These are phyloP conservation scores for Furcasterigmium sp. DNA, from an alignment of 2,329 filamentous ascomycete species.

Conservation along the genomic window DNA sequence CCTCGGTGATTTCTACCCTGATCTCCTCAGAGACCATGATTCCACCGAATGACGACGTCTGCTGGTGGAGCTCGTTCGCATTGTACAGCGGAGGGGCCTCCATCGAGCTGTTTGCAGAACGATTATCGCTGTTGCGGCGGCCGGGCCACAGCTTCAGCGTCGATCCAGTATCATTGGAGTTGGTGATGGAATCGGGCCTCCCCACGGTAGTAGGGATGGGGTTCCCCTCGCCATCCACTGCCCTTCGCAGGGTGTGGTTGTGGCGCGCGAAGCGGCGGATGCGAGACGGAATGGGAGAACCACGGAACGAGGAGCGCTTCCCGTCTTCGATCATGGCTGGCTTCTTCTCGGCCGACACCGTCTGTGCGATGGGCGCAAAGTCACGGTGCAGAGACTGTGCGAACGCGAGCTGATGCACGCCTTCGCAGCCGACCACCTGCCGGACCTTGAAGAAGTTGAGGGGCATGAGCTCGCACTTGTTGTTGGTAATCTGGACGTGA, in stretches of 20 bases:
- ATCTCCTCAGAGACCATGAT: slow-evolving; percentile 61
- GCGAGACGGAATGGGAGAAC: slow-evolving; percentile 5
- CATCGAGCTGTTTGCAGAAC: slow-evolving; percentile 8
- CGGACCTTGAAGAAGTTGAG: slow-evolving; percentile 61
- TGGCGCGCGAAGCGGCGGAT: slow-evolving; percentile 4
- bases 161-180: slow-evolving; percentile 22
- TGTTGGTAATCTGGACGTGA: slow-evolving; percentile 44
- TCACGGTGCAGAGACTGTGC: slow-evolving; percentile 56
- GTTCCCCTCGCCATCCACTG: slow-evolving; percentile 22
- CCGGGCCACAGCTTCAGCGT: slow-evolving; percentile 26
- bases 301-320: slow-evolving; percentile 3
- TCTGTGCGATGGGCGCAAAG: slow-evolving; percentile 43
- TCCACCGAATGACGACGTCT: slow-evolving; percentile 35
- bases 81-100: slow-evolving; percentile 10
- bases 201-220: slow-evolving; percentile 18
- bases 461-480: slow-evolving; percentile 53
- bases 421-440: slow-evolving; percentile 54
- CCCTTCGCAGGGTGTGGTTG: slow-evolving; percentile 7
- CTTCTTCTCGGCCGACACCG: slow-evolving; percentile 15
- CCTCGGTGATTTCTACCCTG: slow-evolving; percentile 41
- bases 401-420: slow-evolving; percentile 53
- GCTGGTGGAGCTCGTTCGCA: slow-evolving; percentile 9
- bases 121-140: slow-evolving; percentile 11
- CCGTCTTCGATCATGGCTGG: slow-evolving; percentile 10
- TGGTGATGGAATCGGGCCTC: slow-evolving; percentile 15